Percentiles rank a stretch among this genome's conserved stretches.
Evolutionary conservation across 1,284 basidiomycete species (phyloP).

Genomic region (Heterobasidion parviporum): DNA sequence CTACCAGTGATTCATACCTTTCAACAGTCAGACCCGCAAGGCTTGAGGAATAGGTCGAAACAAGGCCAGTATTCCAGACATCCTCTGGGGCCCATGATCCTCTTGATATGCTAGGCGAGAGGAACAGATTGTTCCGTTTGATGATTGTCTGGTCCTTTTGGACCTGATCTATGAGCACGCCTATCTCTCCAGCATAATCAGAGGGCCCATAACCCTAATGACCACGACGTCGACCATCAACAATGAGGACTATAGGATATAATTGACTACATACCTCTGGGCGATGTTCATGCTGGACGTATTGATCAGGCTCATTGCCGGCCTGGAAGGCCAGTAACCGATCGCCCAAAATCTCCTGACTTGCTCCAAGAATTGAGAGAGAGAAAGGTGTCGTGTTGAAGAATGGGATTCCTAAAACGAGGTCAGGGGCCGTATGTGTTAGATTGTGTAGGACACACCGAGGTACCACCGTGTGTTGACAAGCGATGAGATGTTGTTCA

Average conservation of each 20-base stretch:
- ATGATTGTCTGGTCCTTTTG: constrained; percentile 30
- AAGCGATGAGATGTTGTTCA: constrained; percentile 46
- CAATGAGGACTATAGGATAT: constrained; percentile 14
- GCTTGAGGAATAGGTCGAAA: constrained; percentile 35
- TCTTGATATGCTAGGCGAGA: constrained; percentile 49
- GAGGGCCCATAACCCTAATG: constrained; percentile 25
- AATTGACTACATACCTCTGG: not conserved
- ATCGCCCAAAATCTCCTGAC: constrained; percentile 33
- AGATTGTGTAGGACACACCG: constrained; percentile 22
- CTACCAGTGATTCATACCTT: constrained; percentile 24
- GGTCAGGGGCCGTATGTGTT: not conserved
- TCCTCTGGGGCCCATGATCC: constrained; percentile 41
- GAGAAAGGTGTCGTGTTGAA: constrained; percentile 36
- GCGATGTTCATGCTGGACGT: constrained; percentile 15
- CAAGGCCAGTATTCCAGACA: constrained; percentile 51
- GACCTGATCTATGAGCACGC: constrained; percentile 30
- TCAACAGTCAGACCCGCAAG: constrained; percentile 48
- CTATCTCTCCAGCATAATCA: constrained; percentile 45
- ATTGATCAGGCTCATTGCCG: constrained; percentile 55
- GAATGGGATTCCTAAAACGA: constrained; percentile 23
- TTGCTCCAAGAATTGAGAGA: constrained; percentile 36
- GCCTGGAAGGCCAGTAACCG: constrained; percentile 37
- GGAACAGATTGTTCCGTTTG: constrained; percentile 35
- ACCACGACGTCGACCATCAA: constrained; percentile 8
- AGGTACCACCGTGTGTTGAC: constrained; percentile 55